Evolutionary conservation across 1,139 yeast genomes (phyloP), one percentile per base, ranked within the genome.

Genomic region (Diutina neorugosa): DNA sequence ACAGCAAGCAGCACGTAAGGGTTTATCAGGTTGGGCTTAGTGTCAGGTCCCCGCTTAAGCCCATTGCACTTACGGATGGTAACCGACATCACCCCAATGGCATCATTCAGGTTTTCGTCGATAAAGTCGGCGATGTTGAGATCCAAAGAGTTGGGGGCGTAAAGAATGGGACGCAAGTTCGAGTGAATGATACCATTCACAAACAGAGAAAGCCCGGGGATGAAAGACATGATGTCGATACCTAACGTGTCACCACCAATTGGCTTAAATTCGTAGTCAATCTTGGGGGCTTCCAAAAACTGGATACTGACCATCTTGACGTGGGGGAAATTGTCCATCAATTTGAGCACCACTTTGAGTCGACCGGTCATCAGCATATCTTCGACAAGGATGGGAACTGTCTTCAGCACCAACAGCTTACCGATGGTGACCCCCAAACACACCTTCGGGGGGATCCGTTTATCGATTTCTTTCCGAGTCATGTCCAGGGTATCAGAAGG

Each of bases 231-330:
- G 58, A 86, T 79, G 69, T 86, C 95, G 54, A 86, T 65, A 57
- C 95, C 95, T 57, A 86, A 75, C 18, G 90, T 82, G 63, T 86
- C 91, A 69, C 94, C 94, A 65, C 93, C 93, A 54, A 86, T 85
- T n/a, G 95, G 95, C 63, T 86, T 86, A 69, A 86, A 77, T 20
- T 82, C 84, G 64, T 85, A 86, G 63, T 84, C 91, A 62, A 86
- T 84, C 21, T 76, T 73, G 46, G 94, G 93, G 25, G 91, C 85
- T 65, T 86, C 93, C 62, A 86, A 71, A 61, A 86, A 80, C 59
- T 82, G 86, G 54, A 85, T 71, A 14, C 88, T 81, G 19, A 86
- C 87, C 62, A 80, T 69, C 58, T 82, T 82, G 54, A 86, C 83
- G 60, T 85, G 89, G 27, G 95, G 95, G 65, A 85, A 85, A 60